Base-by-base conservation (phyloP, 2,329 filamentous ascomycete genomes). In the Fusarium sp. region DNA sequence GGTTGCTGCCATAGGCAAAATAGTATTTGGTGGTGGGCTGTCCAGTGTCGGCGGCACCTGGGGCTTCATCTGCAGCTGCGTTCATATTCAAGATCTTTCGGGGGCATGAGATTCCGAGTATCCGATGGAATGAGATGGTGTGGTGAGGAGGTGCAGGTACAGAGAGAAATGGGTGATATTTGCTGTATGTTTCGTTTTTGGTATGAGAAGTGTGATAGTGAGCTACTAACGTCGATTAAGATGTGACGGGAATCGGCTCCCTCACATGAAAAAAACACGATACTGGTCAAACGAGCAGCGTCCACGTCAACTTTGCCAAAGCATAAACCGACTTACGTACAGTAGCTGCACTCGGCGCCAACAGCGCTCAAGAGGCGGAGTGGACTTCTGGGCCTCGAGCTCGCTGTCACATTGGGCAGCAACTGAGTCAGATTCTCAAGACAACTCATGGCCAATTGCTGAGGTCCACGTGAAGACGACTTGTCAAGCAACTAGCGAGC, bases 1-100 rank as follows among this genome's bases (percentile, higher is more conserved):
- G 77, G 69, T 84, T 84, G 71, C 81, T 83, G 48, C 82, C 83
- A 57, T 83, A 84, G 37, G 81, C 83, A 65, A 84, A 84, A 73
- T 84, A 84, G 51, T 77, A 78, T 52, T 72, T 75, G 59, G 78
- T 77, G 66, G 73, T 69, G 62, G 71, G 67, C 61, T 69, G 70
- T 31, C 56, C 50, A 57, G 68, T 53, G 51, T 68, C 71, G 54
- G 58, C 54, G 48, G 58, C 54, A 51, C 62, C 56, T 42, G 66
- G 62, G 46, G 62, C 48, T 46, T 63, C 65, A 62, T 54, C 44
- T 30, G 65, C 57, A 46, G 72, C 67, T 30, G 70, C 64, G 48
- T 69, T 69, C 73, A 76, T 77, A 57, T 50, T 65, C 55, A 61
- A 58, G 25, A 73, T 69, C 44, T 54, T 44, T 53, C 74, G 72